A percentile compares a stretch with the other conserved stretches of the same genome.
These are phyloP conservation scores for Talaromyces piceae DNA, from an alignment of 2,329 filamentous ascomycete genomes.

Conservation along the genomic window DNA sequence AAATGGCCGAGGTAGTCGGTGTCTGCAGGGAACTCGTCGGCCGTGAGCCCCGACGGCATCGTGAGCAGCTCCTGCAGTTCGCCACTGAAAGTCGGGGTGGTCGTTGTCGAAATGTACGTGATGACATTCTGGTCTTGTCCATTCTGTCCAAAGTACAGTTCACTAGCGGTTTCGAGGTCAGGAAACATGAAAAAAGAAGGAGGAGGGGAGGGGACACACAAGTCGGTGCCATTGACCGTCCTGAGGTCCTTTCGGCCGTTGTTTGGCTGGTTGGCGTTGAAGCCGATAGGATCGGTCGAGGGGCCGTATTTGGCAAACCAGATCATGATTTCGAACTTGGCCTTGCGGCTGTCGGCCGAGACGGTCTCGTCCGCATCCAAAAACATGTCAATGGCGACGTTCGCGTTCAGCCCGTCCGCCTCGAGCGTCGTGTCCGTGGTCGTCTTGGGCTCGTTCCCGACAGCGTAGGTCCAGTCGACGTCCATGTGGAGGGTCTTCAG, in stretches of 20 bases:
- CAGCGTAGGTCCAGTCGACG: conserved; percentile 45
- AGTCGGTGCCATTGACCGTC: conserved; percentile 30
- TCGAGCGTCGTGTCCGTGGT: conserved; percentile 31
- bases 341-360: conserved; percentile 32
- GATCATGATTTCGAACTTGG: conserved; percentile 50
- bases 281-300: conserved; percentile 44
- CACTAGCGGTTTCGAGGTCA: no score
- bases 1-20: conserved; percentile 47
- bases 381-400: conserved; percentile 55
- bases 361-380: conserved; percentile 40
- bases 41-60: conserved; percentile 20
- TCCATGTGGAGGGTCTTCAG: conserved; percentile 39
- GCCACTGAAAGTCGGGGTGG: conserved; percentile 38
- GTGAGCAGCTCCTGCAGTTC: conserved; percentile 43
- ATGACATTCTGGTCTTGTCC: conserved; percentile 27
- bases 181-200: background rate
- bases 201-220: background rate
- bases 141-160: conserved; percentile 4
- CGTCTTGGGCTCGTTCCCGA: conserved; percentile 33
- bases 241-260: conserved; percentile 27
- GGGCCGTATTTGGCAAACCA: conserved; percentile 46
- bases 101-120: conserved; percentile 41
- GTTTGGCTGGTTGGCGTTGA: conserved; percentile 10
- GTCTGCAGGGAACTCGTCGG: conserved; percentile 29
- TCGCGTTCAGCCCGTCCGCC: conserved; percentile 40